Base-by-base conservation (phyloP, 106 monocot species). In the Chionographis japonica region DNA sequence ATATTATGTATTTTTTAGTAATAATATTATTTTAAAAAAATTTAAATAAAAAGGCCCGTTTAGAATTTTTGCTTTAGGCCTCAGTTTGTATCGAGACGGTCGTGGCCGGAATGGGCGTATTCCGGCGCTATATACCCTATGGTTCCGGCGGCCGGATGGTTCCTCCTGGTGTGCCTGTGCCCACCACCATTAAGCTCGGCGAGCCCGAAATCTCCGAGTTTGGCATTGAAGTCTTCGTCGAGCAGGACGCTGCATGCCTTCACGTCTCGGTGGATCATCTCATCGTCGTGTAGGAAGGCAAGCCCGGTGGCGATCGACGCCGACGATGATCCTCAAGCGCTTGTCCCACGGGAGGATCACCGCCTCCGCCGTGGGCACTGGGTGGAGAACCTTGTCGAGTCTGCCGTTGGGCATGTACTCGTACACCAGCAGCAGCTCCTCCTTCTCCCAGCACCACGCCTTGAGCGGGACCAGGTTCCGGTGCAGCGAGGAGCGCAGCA, bases 401-500 rank as follows among this genome's bases (percentile, higher is more conserved):
- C 76, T 89, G 36, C 79, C 67, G 60, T 79, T 79, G 51, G 78
- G 75, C 75, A 89, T 69, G 78, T 73, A 85, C 75, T 88, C 88
- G 56, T 80, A 83, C 9, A 86, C 86, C 10, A 86, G 63, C 36
- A 82, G 59, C 20, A 79, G 68, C 61, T 79, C 79, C 40, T 68
- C 62, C 4, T 56, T 36, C 15, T 73, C 60, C 14, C 55, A 55
- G 55, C 73, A 79, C 79, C 79, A 73, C 0, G 61, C 79, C 8
- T 38, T 49, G 42, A 79, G 73, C 37, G 67, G 67, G n/a, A 79
- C 73, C 10, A 79, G 67, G 54, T 79, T 79, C 0, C 52, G 73
- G 54, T 79, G 79, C 3, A n/a, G n/a, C 56, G n/a, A n/a, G n/a
- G 67, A 54, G 56, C 37, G 66, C 12, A 71, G 17, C 37, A 50